Conservation (phyloP, 495 filamentous ascomycete genomes). For the Penicillium riverlandense region DNA sequence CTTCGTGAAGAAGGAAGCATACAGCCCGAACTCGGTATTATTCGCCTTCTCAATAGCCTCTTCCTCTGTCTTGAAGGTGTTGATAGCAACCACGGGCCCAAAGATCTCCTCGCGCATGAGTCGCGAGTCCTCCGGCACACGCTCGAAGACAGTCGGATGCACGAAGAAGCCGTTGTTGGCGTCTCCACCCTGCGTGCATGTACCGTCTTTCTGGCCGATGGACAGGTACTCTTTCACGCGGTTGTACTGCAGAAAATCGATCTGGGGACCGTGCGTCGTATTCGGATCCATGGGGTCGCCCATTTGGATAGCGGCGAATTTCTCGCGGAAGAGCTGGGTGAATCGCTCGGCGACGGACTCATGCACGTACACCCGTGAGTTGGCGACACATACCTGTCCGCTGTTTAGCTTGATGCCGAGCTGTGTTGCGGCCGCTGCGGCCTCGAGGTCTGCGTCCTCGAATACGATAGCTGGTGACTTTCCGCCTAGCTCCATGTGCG, state of each 20-base stretch:
- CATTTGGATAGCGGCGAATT: constrained; percentile 52
- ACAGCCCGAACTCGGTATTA: constrained; percentile 76
- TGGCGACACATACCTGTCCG: constrained; percentile 89
- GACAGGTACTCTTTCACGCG: constrained; percentile 70
- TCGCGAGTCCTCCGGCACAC: constrained; percentile 54
- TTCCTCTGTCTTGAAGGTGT: constrained; percentile 70
- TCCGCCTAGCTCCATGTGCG: constrained; percentile 88
- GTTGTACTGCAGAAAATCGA: constrained; percentile 76
- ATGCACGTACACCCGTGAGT: constrained; percentile 80
- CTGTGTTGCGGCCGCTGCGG: constrained; percentile 74
- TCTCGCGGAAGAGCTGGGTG: constrained; percentile 59
- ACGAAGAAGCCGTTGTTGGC: constrained; percentile 57
- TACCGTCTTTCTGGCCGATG: constrained; percentile 68
- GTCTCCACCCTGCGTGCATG: constrained; percentile 61
- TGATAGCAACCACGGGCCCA: constrained; percentile 78
- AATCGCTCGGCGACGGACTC: constrained; percentile 74
- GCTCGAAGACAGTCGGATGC: constrained; percentile 63
- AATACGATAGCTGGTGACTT: constrained; percentile 86
- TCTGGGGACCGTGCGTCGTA: constrained; percentile 80
- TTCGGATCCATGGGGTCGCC: constrained; percentile 71
- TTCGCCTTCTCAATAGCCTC: constrained; percentile 79
- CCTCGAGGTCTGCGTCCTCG: constrained; percentile 80
- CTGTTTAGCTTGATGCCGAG: constrained; percentile 63
- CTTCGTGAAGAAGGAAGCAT: constrained; percentile 72
- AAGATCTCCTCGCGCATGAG: constrained; percentile 72